These are phyloP conservation scores for Claviceps purpurea DNA, from an alignment of 2,329 filamentous ascomycete species.

Conservation along the genomic window DNA sequence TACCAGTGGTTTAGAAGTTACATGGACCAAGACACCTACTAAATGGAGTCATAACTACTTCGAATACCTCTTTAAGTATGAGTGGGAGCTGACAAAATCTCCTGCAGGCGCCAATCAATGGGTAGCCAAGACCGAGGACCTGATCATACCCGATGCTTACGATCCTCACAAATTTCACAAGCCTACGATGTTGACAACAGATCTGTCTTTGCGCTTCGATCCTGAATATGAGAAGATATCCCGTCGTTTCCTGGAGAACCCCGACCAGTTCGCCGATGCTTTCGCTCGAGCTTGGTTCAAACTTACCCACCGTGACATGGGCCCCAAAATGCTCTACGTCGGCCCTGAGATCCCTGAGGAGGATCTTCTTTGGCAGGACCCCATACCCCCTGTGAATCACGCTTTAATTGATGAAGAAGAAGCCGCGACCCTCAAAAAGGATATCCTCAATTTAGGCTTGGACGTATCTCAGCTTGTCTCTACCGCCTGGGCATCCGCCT, in stretches of 20 bases:
- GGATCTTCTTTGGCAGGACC: slow-evolving; percentile 62
- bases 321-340: slow-evolving; percentile 55
- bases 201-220: slow-evolving; percentile 59
- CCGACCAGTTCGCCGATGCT: slow-evolving; percentile 52
- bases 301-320: slow-evolving; percentile 68
- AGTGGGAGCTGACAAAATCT: slow-evolving; percentile 65
- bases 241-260: slow-evolving; percentile 54
- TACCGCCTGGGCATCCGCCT: slow-evolving; percentile 56
- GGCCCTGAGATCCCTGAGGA: slow-evolving; percentile 63
- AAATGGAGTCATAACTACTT: slow-evolving; percentile 67
- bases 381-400: slow-evolving; percentile 46
- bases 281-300: slow-evolving; percentile 74
- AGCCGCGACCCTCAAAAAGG: slow-evolving; percentile 51
- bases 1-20: slow-evolving; percentile 66
- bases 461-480: slow-evolving; percentile 48
- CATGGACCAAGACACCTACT: slow-evolving; percentile 62
- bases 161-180: slow-evolving; percentile 58
- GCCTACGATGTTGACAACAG: slow-evolving; percentile 66
- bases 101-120: slow-evolving; percentile 68
- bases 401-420: slow-evolving; percentile 49
- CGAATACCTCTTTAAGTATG: slow-evolving; percentile 64
- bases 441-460: slow-evolving; percentile 50
- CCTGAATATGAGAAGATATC: slow-evolving; percentile 65
- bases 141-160: slow-evolving; percentile 57
- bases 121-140: slow-evolving; percentile 55